A percentile compares a stretch with the other conserved stretches of the same genome.
These are phyloP conservation scores for Tulasnella sp. DNA, from an alignment of 768 basidiomycete species.

Conservation along the genomic window DNA sequence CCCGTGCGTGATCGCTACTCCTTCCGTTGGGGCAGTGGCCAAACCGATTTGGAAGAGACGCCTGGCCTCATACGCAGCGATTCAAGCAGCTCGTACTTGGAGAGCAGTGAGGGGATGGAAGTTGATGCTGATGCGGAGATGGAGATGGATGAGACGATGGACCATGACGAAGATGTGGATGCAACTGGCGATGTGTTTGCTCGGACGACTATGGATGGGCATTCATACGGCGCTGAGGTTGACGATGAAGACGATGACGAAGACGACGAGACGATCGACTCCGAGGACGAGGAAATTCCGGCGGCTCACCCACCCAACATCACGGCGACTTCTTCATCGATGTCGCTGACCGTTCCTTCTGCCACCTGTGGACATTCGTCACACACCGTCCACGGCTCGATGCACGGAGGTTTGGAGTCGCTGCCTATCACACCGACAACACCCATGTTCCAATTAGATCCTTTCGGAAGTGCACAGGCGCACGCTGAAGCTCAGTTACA, in stretches of 20 bases:
- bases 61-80: constrained; percentile 33
- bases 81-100: constrained; percentile 49
- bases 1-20: constrained; percentile 32
- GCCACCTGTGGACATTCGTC: not conserved
- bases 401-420: constrained; percentile 2
- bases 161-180: constrained; percentile 24
- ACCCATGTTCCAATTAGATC: constrained; percentile 41
- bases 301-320: not conserved
- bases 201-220: not conserved
- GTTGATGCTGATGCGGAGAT: constrained; percentile 9
- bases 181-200: not conserved
- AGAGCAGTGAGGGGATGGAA: too few relatives aligned
- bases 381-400: not conserved
- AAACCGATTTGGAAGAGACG: constrained; percentile 8
- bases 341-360: not conserved
- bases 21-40: constrained; percentile 2
- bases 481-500: constrained; percentile 36
- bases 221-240: not conserved
- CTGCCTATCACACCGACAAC: constrained; percentile 75
- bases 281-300: not conserved
- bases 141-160: constrained; percentile 50
- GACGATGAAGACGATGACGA: constrained; percentile 7
- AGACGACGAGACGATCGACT: not conserved
- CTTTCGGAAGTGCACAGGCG: constrained; percentile 29
- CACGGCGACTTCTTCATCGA: not conserved